phyloP scores from a whole-genome alignment of 805 yeast species.

The Yamadazyma takamatsuzukensis region DNA sequence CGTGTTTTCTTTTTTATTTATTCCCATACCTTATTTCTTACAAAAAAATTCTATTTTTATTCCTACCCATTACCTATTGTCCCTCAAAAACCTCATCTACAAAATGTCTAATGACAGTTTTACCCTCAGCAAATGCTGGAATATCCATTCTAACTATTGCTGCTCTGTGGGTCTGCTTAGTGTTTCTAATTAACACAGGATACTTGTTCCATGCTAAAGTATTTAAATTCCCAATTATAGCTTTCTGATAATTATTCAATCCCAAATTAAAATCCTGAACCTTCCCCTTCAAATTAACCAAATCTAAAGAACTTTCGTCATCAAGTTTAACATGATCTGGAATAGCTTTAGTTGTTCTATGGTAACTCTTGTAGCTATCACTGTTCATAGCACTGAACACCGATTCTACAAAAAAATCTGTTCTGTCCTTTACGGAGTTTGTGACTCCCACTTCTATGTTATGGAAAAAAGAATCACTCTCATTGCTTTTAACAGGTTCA shows the following conservation, averaged over 20 bases:
- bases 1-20: too few relatives aligned
- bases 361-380: constrained; percentile 16
- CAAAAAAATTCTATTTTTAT: neutral
- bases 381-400: constrained; percentile 56
- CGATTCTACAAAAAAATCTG: constrained; percentile 63
- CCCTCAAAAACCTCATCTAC: constrained; percentile 33
- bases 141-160: constrained; percentile 63
- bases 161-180: constrained; percentile 76
- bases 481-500: neutral
- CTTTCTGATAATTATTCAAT: constrained; percentile 42
- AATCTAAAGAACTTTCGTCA: constrained; percentile 8
- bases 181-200: constrained; percentile 64
- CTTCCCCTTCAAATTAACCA: constrained; percentile 14
- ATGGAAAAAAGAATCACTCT: constrained; percentile 6
- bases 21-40: neutral
- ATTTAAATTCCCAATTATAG: constrained; percentile 56
- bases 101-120: constrained; percentile 63
- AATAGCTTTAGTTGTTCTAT: constrained; percentile 3
- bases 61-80: neutral
- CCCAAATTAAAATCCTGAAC: constrained; percentile 29
- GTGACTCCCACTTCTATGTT: constrained; percentile 15
- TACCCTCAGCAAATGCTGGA: constrained; percentile 61
- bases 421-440: constrained; percentile 50
- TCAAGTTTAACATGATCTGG: neutral
- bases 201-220: constrained; percentile 61